Evolutionary conservation across 2,329 filamentous ascomycete genomes (phyloP).

Genomic region (Botryosphaeria dothidea): DNA sequence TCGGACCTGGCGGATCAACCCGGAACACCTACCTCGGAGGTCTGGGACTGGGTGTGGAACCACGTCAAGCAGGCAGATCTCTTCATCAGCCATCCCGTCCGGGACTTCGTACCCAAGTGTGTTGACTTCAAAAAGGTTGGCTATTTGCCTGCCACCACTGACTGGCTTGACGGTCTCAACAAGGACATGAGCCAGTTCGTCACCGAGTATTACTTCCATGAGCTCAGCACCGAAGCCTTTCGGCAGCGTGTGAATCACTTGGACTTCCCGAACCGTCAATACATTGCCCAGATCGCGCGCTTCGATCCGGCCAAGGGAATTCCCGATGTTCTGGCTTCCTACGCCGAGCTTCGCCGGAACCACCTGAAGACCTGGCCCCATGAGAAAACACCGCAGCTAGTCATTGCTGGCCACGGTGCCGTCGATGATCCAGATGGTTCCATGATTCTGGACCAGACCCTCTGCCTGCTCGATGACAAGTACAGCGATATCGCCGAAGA

Average conservation of each 20-base stretch:
- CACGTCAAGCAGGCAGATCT: constrained; percentile 71
- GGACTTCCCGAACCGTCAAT: constrained; percentile 63
- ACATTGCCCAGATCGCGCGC: constrained; percentile 77
- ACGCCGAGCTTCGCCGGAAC: constrained; percentile 68
- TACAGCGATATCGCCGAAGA: constrained; percentile 54
- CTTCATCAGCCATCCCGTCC: constrained; percentile 81
- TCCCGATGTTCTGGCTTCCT: constrained; percentile 72
- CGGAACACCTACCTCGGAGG: constrained; percentile 68
- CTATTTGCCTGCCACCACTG: constrained; percentile 78
- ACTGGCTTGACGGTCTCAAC: constrained; percentile 83
- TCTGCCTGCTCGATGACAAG: constrained; percentile 63
- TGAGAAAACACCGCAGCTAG: constrained; percentile 65
- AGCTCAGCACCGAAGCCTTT: constrained; percentile 67
- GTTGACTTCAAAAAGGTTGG: constrained; percentile 68
- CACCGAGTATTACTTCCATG: constrained; percentile 69
- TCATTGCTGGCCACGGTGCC: constrained; percentile 77
- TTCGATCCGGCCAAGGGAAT: constrained; percentile 86
- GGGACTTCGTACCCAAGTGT: constrained; percentile 69
- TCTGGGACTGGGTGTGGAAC: constrained; percentile 75
- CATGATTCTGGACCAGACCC: constrained; percentile 70
- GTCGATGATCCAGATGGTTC: constrained; percentile 79
- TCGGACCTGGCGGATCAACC: constrained; percentile 67
- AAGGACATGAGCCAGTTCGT: constrained; percentile 73
- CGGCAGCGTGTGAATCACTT: constrained; percentile 61
- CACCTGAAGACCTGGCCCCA: constrained; percentile 54